A percentile compares a stretch with the other conserved stretches of the same genome.
Evolutionary conservation across 768 basidiomycete species (phyloP).

Genomic region (Pleurotus citrinopileatus): DNA sequence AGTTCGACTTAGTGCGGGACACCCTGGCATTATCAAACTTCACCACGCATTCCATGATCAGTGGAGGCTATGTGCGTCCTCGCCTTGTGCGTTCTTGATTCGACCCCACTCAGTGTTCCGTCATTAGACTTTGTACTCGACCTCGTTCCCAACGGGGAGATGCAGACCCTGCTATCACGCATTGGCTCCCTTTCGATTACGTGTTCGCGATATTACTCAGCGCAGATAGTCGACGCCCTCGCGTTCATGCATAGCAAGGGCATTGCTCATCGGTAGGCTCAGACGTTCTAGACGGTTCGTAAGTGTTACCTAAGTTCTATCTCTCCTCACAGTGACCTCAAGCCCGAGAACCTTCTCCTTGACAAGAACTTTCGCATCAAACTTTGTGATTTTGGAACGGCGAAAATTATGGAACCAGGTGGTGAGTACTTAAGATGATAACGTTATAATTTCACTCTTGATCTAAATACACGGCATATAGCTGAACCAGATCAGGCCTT

Average conservation of each 20-base stretch:
- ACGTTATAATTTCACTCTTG: constrained; percentile 6
- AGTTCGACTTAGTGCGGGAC: constrained; percentile 65
- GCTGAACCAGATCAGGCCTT: constrained; percentile 61
- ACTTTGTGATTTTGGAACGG: constrained; percentile 97
- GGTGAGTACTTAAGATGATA: constrained; percentile 34
- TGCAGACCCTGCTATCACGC: constrained; percentile 66
- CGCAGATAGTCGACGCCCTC: constrained; percentile 86
- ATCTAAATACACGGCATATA: constrained; percentile 27
- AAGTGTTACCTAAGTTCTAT: constrained; percentile 7
- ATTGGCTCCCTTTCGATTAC: constrained; percentile 83
- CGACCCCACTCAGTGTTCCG: constrained; percentile 3
- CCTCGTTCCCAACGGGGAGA: constrained; percentile 72
- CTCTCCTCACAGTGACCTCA: constrained; percentile 53
- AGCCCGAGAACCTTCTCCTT: constrained; percentile 89
- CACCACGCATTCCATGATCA: constrained; percentile 87
- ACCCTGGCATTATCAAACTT: constrained; percentile 80
- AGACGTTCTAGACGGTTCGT: constrained; percentile 7
- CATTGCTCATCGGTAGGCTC: constrained; percentile 80
- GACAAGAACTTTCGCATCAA: constrained; percentile 85
- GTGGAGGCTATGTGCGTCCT: constrained; percentile 72
- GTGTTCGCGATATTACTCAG: constrained; percentile 82
- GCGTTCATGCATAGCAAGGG: constrained; percentile 89
- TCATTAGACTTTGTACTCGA: constrained; percentile 74
- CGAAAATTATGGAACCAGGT: constrained; percentile 63
- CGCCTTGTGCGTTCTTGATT: neutral